A percentile compares a stretch with the other conserved stretches of the same genome.
Evolutionary conservation across 1,139 yeast species (phyloP).

Genomic region (Geotrichum reessii): DNA sequence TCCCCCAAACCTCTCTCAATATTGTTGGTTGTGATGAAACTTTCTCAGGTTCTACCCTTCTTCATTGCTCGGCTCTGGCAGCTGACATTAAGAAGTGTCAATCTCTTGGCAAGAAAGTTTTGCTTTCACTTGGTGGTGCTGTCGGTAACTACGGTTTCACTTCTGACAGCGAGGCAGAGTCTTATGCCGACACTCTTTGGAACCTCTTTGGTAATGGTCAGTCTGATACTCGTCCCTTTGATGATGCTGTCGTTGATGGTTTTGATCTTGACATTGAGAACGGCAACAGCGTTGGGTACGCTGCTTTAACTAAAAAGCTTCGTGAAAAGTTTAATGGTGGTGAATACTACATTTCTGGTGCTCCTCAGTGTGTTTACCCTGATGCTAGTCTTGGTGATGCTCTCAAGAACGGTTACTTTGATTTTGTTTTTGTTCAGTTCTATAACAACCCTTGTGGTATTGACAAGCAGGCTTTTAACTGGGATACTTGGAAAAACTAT

Average conservation of each 20-base stretch:
- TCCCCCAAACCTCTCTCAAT: slow-evolving; percentile 50
- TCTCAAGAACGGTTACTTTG: slow-evolving; percentile 56
- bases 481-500: slow-evolving; percentile 68
- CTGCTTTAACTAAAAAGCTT: slow-evolving; percentile 47
- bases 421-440: slow-evolving; percentile 85
- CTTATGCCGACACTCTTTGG: slow-evolving; percentile 75
- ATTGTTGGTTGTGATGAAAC: slow-evolving; percentile 62
- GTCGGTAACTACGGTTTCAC: slow-evolving; percentile 67
- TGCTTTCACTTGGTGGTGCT: slow-evolving; percentile 83
- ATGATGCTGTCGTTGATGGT: slow-evolving; percentile 56
- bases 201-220: slow-evolving; percentile 75
- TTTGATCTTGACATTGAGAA: slow-evolving; percentile 68
- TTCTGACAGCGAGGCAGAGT: slow-evolving; percentile 53
- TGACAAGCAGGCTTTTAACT: slow-evolving; percentile 39
- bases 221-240: slow-evolving; percentile 65
- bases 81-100: slow-evolving; percentile 72
- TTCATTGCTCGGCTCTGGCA: slow-evolving; percentile 55
- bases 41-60: slow-evolving; percentile 47
- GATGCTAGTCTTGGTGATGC: slow-evolving; percentile 74
- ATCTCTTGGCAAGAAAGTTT: slow-evolving; percentile 58
- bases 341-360: slow-evolving; percentile 74
- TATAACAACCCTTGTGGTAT: slow-evolving; percentile 77
- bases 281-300: slow-evolving; percentile 46
- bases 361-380: slow-evolving; percentile 93
- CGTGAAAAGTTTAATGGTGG: slow-evolving; percentile 47